Evolutionary conservation across 768 basidiomycete genomes (phyloP), one percentile per base, ranked within the genome.

Genomic region (Suillus tomentosus): DNA sequence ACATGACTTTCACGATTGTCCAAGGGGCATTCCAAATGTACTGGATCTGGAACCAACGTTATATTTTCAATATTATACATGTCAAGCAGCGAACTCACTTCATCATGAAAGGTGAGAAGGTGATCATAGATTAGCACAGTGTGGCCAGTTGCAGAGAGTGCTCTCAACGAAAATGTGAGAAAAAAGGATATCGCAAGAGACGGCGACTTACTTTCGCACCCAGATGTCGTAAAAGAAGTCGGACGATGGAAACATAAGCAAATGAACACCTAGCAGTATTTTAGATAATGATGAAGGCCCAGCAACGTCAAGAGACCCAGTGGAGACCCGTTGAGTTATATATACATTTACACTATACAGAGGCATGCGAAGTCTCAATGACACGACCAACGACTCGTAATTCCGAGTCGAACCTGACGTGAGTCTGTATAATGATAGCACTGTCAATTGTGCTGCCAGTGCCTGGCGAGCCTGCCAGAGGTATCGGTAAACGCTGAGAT

Each of bases 81-180:
- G 17, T 24, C 27, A 36, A 1, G 15, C 22, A 9, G 5, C 17
- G 4, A 22, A 68, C 69, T 13, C 37, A 72, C 73, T 65, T 76
- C 75, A 62, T 71, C 65, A 14, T 62, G 36, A 47, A 74, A 7
- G 19, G 75, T 76, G 1, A 74, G 56, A 54, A 75, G 14, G 60
- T 73, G 69, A 42, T 74, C 73, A 22, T 74, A 73, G 8, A 68
- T 45, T 6, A 74, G 71, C 3, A 75, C 43, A 19, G 71, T 55
- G 27, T 55, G 48, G 24, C 73, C 74, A 53, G 69, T 56, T 53
- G 72, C 39, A 27, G 66, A 58, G 40, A 47, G 51, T 2, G 37
- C 1, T 53, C 72, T 73, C 36, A 17, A 40, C 17, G 2, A 17
- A 19, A 11, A 27, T 13, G 17, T 42, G 57, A 58, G 39, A 37